Conservation (phyloP, 2,329 filamentous ascomycete genomes). For the Chrysoporthe austroafricana region DNA sequence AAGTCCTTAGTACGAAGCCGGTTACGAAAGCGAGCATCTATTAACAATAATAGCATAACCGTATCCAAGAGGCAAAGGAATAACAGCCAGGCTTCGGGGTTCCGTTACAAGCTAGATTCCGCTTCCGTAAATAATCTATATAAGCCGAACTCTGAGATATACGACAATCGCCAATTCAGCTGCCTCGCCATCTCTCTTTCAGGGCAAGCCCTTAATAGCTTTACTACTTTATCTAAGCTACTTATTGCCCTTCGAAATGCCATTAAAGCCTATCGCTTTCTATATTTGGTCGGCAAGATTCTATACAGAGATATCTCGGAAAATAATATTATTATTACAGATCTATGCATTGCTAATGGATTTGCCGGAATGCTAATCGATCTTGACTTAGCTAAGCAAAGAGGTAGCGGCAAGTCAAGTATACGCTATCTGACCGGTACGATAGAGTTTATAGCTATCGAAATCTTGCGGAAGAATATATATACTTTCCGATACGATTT, state of each 20-base stretch:
- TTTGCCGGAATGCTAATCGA: conserved; percentile 41
- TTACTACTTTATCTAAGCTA: conserved; percentile 37
- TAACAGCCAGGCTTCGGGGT: too few species aligned
- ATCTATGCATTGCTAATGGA: conserved; percentile 26
- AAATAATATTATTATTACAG: conserved; percentile 44
- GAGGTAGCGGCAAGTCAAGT: conserved; percentile 32
- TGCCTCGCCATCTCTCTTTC: conserved; percentile 38
- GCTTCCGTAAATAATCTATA: not conserved
- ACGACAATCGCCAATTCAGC: conserved; percentile 37
- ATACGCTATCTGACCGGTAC: conserved; percentile 36
- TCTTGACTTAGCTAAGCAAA: conserved; percentile 38
- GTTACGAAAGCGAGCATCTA: too few species aligned
- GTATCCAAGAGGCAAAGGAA: too few species aligned
- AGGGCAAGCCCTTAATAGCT: conserved; percentile 36
- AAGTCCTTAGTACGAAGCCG: too few species aligned
- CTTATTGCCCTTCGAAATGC: conserved; percentile 41
- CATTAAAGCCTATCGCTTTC: conserved; percentile 41
- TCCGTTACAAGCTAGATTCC: too few species aligned
- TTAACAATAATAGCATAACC: too few species aligned
- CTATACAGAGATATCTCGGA: conserved; percentile 43
- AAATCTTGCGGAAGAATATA: conserved; percentile 37
- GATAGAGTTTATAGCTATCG: conserved; percentile 41
- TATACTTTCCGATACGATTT: too few species aligned
- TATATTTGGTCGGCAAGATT: conserved; percentile 39
- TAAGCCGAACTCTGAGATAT: conserved; percentile 12